Percentiles rank a stretch among this genome's conserved stretches.
Conservation (phyloP, 306 rosid genomes). For the Acacia acuminata region DNA sequence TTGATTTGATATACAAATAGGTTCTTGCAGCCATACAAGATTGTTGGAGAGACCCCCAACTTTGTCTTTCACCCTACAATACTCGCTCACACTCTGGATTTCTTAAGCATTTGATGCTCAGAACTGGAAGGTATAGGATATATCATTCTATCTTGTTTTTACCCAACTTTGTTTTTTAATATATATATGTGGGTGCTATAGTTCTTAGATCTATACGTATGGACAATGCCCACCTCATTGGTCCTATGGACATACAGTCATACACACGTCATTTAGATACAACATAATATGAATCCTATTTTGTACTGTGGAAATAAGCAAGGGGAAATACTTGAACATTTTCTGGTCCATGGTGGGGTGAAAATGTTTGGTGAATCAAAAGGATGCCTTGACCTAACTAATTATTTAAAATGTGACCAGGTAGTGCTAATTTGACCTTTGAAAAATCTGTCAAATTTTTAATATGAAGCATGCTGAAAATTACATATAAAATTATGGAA, state of each 20-base stretch:
- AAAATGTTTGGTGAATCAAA: not conserved
- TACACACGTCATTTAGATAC: not conserved
- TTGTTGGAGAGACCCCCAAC: conserved; percentile 82
- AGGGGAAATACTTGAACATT: not conserved
- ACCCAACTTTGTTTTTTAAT: not conserved
- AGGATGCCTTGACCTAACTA: not conserved
- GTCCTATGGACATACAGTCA: not conserved
- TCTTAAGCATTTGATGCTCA: conserved; percentile 91
- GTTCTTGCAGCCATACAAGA: conserved; percentile 87
- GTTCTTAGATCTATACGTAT: conserved; percentile 12
- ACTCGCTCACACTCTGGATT: conserved; percentile 81
- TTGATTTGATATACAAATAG: conserved; percentile 49
- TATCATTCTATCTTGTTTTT: conserved; percentile 24
- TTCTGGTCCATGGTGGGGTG: not conserved
- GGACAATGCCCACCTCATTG: not conserved
- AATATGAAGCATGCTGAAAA: not conserved
- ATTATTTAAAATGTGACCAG: not conserved
- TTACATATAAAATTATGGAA: not conserved
- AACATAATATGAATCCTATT: not conserved
- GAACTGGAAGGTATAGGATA: conserved; percentile 95
- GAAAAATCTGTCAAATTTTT: not conserved
- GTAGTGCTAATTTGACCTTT: not conserved
- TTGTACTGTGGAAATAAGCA: not conserved
- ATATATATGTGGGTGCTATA: conserved; percentile 6
- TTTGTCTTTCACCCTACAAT: conserved; percentile 81